Conservation (phyloP, 2,329 filamentous ascomycete species). For the Tolypocladium tropicale region DNA sequence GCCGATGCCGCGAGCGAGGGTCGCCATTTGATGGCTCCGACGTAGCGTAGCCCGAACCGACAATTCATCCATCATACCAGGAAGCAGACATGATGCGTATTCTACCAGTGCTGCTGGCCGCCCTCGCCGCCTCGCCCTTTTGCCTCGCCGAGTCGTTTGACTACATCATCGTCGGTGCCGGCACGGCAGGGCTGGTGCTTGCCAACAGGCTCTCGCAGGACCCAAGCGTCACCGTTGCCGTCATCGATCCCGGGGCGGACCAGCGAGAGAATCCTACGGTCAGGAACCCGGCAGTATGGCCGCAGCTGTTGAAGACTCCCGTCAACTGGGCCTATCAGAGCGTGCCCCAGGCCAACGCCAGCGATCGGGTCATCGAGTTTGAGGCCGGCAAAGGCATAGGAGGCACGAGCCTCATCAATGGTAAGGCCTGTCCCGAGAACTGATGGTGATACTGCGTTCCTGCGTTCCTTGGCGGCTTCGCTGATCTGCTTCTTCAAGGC, state of each 20-base stretch:
- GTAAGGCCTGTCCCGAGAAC: constrained; percentile 8
- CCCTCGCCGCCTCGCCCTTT: not conserved
- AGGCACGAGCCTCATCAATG: constrained; percentile 29
- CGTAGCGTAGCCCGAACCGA: not conserved
- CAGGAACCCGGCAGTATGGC: constrained; percentile 16
- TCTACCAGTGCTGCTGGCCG: not conserved
- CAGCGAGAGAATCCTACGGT: constrained; percentile 23
- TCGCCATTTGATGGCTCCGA: no score
- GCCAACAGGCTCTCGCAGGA: constrained; percentile 26
- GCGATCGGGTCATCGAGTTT: constrained; percentile 20
- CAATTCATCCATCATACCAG: no score
- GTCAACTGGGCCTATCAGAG: constrained; percentile 25
- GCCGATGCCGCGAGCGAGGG: not conserved
- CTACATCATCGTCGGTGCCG: constrained; percentile 28
- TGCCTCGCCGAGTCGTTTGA: constrained; percentile 10
- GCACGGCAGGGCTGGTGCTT: constrained; percentile 24
- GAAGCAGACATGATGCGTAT: not conserved
- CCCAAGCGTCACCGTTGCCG: constrained; percentile 18
- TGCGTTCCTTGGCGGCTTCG: not conserved
- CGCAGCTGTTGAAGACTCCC: constrained; percentile 12
- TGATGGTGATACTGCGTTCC: not conserved
- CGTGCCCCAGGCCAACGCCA: constrained; percentile 17
- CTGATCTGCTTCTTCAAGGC: constrained; percentile 12
- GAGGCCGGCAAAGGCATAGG: constrained; percentile 27
- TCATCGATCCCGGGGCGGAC: constrained; percentile 27